Conservation (phyloP, 129 eudicot species). For the Smallanthus sonchifolius region DNA sequence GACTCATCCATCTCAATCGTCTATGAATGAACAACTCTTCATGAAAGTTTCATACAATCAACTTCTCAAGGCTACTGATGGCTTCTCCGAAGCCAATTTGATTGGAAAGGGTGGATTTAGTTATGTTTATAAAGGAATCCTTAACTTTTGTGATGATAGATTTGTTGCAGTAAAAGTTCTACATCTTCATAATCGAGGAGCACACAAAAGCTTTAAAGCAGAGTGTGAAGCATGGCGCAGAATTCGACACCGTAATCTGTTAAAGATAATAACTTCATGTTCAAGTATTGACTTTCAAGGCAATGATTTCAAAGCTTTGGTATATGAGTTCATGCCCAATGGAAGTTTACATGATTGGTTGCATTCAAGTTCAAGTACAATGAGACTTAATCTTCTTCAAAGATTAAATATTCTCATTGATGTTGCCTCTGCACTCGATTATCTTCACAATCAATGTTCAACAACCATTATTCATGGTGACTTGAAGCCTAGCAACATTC, state of each 20-base stretch:
- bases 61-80: slow-evolving; percentile 34
- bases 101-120: slow-evolving; percentile 22
- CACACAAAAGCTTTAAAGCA: slow-evolving; percentile 12
- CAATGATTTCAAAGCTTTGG: slow-evolving; percentile 16
- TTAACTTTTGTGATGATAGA: background rate
- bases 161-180: slow-evolving; percentile 34
- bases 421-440: slow-evolving; percentile 10
- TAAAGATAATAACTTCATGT: slow-evolving; percentile 32
- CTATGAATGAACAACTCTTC: background rate
- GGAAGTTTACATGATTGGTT: slow-evolving; percentile 25
- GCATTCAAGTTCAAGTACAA: background rate
- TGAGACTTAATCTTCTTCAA: background rate
- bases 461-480: slow-evolving; percentile 12
- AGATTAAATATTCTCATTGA: slow-evolving; percentile 9
- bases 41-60: slow-evolving; percentile 16
- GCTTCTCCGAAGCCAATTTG: slow-evolving; percentile 24
- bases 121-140: slow-evolving; percentile 27
- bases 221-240: slow-evolving; percentile 30
- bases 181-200: slow-evolving; percentile 5
- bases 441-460: slow-evolving; percentile 6
- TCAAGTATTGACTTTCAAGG: slow-evolving; percentile 20
- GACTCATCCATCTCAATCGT: background rate
- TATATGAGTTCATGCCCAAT: slow-evolving; percentile 20
- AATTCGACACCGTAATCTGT: slow-evolving; percentile 28
- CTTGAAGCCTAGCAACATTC: slow-evolving; percentile 17